Percentiles rank a stretch among this genome's conserved stretches.
These are phyloP conservation scores for Lagenidium sp. DNA, from an alignment of 352 stramenopile species.

Conservation along the genomic window DNA sequence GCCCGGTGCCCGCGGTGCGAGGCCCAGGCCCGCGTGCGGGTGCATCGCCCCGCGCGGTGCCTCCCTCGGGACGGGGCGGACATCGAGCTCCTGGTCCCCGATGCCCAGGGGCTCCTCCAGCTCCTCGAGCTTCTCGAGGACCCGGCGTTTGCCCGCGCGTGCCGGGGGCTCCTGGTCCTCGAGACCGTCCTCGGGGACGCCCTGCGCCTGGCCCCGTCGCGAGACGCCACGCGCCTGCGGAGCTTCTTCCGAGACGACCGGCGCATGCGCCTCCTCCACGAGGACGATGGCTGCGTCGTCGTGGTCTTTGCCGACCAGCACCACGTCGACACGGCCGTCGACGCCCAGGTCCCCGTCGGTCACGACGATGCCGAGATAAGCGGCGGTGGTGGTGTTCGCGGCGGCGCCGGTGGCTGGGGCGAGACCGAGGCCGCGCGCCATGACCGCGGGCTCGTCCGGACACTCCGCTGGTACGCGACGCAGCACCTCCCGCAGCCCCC, in stretches of 20 bases:
- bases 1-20: slow-evolving; percentile 33
- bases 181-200: slow-evolving; percentile 61
- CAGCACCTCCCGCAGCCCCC: slow-evolving; percentile 22
- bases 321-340: slow-evolving; percentile 43
- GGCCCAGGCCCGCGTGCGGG: slow-evolving; percentile 2
- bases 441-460: slow-evolving; percentile 39
- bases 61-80: slow-evolving; percentile 24
- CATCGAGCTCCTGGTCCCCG: slow-evolving; percentile 66
- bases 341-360: too few species aligned
- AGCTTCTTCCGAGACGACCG: slow-evolving; percentile 63
- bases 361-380: too few species aligned
- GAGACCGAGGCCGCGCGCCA: slow-evolving; percentile 31
- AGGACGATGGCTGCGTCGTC: slow-evolving; percentile 30
- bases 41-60: slow-evolving; percentile 15
- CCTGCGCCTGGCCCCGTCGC: slow-evolving; percentile 49
- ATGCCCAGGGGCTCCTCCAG: slow-evolving; percentile 59
- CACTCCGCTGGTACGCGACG: slow-evolving; percentile 50
- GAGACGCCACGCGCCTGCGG: slow-evolving; percentile 49
- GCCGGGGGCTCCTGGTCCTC: slow-evolving; percentile 50
- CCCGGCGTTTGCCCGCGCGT: slow-evolving; percentile 24
- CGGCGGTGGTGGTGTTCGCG: background rate
- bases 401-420: slow-evolving; percentile 12
- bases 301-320: slow-evolving; percentile 69
- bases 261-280: too few species aligned
- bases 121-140: slow-evolving; percentile 75